Conservation (phyloP, 2,329 filamentous ascomycete genomes). For the Neurospora sp. region DNA sequence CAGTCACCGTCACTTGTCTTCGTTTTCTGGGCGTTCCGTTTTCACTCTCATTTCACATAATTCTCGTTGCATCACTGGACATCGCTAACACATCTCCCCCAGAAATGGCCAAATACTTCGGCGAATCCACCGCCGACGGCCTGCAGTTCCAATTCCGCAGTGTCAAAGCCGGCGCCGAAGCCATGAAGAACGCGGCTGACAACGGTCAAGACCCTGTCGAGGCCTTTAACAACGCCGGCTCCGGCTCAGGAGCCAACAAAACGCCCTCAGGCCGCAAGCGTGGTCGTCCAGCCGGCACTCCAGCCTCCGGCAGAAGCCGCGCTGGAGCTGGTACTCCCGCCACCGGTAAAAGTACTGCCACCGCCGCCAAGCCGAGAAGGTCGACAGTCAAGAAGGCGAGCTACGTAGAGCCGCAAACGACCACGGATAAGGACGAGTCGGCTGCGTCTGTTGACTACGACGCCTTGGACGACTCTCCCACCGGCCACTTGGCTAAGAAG, state of each 20-base stretch:
- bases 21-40: not conserved
- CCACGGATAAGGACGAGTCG: constrained; percentile 16
- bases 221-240: constrained; percentile 23
- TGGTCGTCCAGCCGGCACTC: constrained; percentile 11
- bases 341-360: constrained; percentile 9
- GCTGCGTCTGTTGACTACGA: constrained; percentile 21
- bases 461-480: constrained; percentile 19
- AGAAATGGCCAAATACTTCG: constrained; percentile 52
- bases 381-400: constrained; percentile 3
- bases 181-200: constrained; percentile 33
- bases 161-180: constrained; percentile 43
- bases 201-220: constrained; percentile 35
- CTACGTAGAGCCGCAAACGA: constrained; percentile 1
- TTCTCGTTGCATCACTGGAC: constrained; percentile 1
- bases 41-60: not conserved
- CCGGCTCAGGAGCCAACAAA: constrained; percentile 9
- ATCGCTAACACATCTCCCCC: not conserved
- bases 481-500: constrained; percentile 5
- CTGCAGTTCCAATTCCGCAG: constrained; percentile 51
- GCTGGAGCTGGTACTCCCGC: constrained; percentile 4
- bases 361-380: not conserved
- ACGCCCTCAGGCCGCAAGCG: constrained; percentile 21
- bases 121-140: constrained; percentile 46
- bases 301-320: constrained; percentile 3
- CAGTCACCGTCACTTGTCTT: not conserved